These are phyloP conservation scores for Aspergillus wentii DNA, from an alignment of 495 filamentous ascomycete species.

Conservation along the genomic window DNA sequence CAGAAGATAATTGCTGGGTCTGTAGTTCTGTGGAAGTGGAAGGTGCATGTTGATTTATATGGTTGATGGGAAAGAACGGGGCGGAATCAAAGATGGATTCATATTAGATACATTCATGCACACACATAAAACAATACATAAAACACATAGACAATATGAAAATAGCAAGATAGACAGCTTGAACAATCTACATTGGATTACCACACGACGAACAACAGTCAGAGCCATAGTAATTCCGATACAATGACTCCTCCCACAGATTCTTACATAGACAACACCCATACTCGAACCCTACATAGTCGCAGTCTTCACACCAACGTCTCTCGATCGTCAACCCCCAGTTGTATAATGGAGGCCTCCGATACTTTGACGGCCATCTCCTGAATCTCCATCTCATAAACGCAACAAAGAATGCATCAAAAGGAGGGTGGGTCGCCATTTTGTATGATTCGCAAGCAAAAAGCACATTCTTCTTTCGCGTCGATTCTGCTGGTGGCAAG, in stretches of 20 bases:
- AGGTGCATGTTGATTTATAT: too few relatives aligned
- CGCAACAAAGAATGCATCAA: background rate
- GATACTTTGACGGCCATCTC: background rate
- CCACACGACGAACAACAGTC: background rate
- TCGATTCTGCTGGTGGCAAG: background rate
- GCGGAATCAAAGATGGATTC: too few relatives aligned
- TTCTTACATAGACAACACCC: background rate
- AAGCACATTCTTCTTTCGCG: background rate
- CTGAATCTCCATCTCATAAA: background rate
- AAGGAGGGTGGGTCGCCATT: too few relatives aligned
- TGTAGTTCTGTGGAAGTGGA: too few relatives aligned
- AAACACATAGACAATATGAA: too few relatives aligned
- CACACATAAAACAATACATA: too few relatives aligned
- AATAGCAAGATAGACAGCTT: too few relatives aligned
- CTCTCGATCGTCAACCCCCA: background rate
- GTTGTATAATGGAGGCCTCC: background rate
- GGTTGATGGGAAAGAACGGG: too few relatives aligned
- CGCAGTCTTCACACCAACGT: background rate
- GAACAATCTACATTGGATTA: background rate
- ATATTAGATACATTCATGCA: too few relatives aligned
- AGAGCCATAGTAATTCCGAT: background rate
- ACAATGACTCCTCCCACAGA: background rate
- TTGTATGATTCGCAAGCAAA: background rate
- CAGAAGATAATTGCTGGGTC: too few relatives aligned
- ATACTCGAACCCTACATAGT: background rate